Evolutionary conservation across 1,139 yeast genomes (phyloP), one percentile per base, ranked within the genome.

Genomic region (Debaryomycetaceae sp.): DNA sequence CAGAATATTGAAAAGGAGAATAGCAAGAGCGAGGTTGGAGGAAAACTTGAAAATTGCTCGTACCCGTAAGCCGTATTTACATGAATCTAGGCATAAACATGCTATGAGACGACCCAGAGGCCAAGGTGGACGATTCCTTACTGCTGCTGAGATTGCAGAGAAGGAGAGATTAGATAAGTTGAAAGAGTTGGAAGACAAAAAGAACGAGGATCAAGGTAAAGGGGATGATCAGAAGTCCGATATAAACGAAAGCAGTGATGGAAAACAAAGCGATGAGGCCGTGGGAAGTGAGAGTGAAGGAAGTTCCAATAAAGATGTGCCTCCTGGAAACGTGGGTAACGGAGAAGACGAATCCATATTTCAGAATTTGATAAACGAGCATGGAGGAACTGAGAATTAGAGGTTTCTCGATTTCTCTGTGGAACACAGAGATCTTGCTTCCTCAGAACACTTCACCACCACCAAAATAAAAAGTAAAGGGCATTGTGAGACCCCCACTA

Each of bases 41-140:
- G 98, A 93, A 58, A 80, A 83, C 41, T 75, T 93, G 50, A 86
- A 88, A 59, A 87, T 87, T 7, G 95, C 95, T 23, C 78, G 97
- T 51, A 95, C 95, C 6, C 80, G 98, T 53, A 86, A 87, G 59
- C 99, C 99, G 4, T 95, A 95, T 62, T 68, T 95, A 44, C 99
- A 95, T 63, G 99, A 95, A 65, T 89, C 97, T 14, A 80, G 99
- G 57, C 99, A 95, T 65, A 93, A 93, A 63, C 99, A 95, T 65
- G 99, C 99, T 20, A 93, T 95, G 99, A 79, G 99, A 61, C 80
- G 99, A 64, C 99, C 99, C 13, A 80, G 99, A 57, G 99, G 99
- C 27, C 98, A 93, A 66, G 99, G 99, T 30, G 99, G 99, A 4
- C 74, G 99, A 49, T 95, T 95, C 57, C 70, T 95, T 51, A 93